These are phyloP conservation scores for Cryptococcus maquisensis DNA, from an alignment of 1,284 basidiomycete species.

Conservation along the genomic window DNA sequence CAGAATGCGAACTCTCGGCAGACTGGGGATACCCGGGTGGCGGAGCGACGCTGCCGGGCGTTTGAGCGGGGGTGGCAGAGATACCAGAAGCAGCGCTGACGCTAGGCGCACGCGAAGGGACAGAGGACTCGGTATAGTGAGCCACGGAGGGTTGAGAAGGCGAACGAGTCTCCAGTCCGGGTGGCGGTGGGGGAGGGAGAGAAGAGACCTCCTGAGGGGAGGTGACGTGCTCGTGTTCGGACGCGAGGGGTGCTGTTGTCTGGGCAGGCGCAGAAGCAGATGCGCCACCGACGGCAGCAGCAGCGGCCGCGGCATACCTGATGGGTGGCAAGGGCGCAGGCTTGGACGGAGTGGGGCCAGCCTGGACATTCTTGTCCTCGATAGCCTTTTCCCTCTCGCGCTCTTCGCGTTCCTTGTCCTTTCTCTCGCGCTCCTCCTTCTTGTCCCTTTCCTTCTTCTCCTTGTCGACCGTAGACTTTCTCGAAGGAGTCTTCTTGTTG, in stretches of 20 bases:
- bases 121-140: neutral
- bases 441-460: neutral
- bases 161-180: conserved; percentile 26
- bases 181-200: conserved; percentile 53
- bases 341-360: conserved; percentile 40
- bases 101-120: neutral
- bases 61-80: neutral
- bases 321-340: conserved; percentile 64
- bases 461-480: conserved; percentile 28
- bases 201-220: conserved; percentile 5
- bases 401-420: conserved; percentile 1
- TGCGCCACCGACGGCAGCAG: conserved; percentile 62
- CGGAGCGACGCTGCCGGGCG: neutral
- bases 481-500: conserved; percentile 28
- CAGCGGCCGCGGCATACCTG: conserved; percentile 85
- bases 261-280: conserved; percentile 25
- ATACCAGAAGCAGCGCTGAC: neutral
- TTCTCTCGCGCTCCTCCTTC: neutral
- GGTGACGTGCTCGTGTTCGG: conserved; percentile 45
- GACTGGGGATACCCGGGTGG: neutral
- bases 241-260: conserved; percentile 48
- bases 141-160: neutral
- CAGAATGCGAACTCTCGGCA: neutral
- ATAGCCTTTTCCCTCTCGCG: conserved; percentile 5
- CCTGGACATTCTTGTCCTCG: conserved; percentile 1